These are phyloP conservation scores for Ganoderma resinaceum DNA, from an alignment of 1,284 basidiomycete genomes.

Conservation along the genomic window DNA sequence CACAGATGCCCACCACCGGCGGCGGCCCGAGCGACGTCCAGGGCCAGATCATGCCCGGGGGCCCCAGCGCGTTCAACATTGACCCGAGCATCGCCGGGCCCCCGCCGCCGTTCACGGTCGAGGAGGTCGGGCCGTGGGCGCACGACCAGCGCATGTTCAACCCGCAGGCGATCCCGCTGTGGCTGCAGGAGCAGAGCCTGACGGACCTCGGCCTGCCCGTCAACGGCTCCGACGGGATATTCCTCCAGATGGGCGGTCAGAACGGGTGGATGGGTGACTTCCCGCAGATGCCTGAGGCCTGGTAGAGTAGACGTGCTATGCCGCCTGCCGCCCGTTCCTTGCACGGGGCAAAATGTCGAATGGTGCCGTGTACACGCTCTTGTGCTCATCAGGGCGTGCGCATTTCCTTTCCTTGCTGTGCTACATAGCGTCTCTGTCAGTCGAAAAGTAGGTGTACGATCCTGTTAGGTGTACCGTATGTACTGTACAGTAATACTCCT, in stretches of 20 bases:
- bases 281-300: conserved; percentile 79
- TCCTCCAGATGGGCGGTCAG: conserved; percentile 73
- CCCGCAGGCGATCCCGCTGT: conserved; percentile 78
- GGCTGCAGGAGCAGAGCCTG: conserved; percentile 88
- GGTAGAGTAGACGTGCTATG: conserved; percentile 47
- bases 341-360: not conserved
- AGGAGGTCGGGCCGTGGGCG: conserved; percentile 83
- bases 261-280: conserved; percentile 81
- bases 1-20: conserved; percentile 38
- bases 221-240: conserved; percentile 89
- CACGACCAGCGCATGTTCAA: conserved; percentile 77
- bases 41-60: not conserved
- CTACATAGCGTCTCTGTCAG: not conserved
- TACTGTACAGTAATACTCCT: conserved; percentile 14
- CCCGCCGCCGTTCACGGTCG: conserved; percentile 76
- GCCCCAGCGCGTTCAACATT: conserved; percentile 52
- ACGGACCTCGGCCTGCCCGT: conserved; percentile 88
- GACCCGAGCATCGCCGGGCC: conserved; percentile 57
- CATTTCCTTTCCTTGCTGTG: not conserved
- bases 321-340: not conserved
- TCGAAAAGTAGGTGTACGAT: conserved; percentile 19
- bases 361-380: not conserved
- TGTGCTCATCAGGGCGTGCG: no score
- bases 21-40: conserved; percentile 24
- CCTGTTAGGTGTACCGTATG: conserved; percentile 8